Evolutionary conservation across 2,329 filamentous ascomycete species (phyloP).

Genomic region (Fusarium pilosicola): DNA sequence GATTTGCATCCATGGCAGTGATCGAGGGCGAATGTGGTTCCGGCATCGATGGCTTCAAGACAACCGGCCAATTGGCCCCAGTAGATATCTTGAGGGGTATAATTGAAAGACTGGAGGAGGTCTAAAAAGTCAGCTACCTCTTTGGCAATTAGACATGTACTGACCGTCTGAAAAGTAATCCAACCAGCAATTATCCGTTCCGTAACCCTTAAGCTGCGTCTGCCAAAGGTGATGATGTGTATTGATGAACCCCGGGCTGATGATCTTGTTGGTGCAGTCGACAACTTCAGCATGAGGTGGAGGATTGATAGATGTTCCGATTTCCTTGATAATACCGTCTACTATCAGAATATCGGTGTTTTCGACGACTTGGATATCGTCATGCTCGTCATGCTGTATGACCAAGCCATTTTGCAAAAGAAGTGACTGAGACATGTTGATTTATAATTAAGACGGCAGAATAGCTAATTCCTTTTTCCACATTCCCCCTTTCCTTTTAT

Average conservation of each 20-base stretch:
- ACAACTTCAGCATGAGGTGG: not conserved
- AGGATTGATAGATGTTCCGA: not conserved
- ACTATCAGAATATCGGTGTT: not conserved
- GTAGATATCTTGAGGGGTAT: not conserved
- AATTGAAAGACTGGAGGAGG: not conserved
- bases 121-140: not conserved
- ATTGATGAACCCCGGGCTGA: slow-evolving; percentile 25
- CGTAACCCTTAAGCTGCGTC: slow-evolving; percentile 3
- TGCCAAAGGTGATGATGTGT: slow-evolving; percentile 33
- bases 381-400: not conserved
- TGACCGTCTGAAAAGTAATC: not conserved
- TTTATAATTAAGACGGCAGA: accelerated
- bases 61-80: slow-evolving; percentile 1
- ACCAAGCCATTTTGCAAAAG: not conserved
- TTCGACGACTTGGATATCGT: not conserved
- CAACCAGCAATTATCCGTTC: not conserved
- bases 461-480: accelerated
- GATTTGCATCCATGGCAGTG: not conserved
- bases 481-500: too few species aligned
- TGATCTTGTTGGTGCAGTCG: slow-evolving; percentile 21
- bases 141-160: not conserved
- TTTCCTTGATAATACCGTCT: not conserved
- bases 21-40: not conserved
- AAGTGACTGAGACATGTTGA: not conserved
- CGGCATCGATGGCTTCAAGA: not conserved